Base-by-base conservation (phyloP, 2,329 filamentous ascomycete species). In the Beauveria medogensis region DNA sequence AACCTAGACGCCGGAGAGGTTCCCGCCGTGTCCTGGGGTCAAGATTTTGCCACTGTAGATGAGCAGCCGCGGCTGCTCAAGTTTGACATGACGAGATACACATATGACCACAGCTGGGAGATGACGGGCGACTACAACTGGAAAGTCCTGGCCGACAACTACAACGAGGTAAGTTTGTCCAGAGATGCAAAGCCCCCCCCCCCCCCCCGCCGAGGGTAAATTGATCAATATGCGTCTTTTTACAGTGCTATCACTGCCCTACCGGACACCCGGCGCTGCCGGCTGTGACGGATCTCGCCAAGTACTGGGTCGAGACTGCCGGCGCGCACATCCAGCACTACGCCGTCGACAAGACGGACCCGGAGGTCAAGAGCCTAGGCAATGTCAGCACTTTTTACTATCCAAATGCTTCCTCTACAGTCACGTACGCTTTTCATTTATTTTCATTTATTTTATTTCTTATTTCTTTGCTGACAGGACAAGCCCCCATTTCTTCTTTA, bases 241-340 rank as follows among this genome's bases (percentile, higher is more conserved):
- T 30, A 14, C 24, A 65, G 63, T 67, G 66, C 68, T 81, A 81
- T 66, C 79, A 81, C 68, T 85, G 82, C 73, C 78, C 79, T 52
- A 82, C 79, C 0, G 79, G 82, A 2, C 83, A 86, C 65, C 82
- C 84, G 3, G 81, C 83, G 62, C 80, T 85, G 41, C 76, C 80
- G 4, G 74, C 75, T 51, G 75, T 86, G 18, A 77, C 82, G 50
- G 80, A 86, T 62, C 76, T 86, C 47, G 76, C 78, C 62, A 78
- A 78, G 5, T 86, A 85, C 70, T 71, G 73, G 50, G 80, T 82
- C 56, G 73, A 80, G 63, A 77, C 78, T 37, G 75, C 77, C 63
- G 75, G 72, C 22, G 75, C 72, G 2, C 75, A 80, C 46, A 73
- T 77, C 50, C 68, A 74, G 55, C 74, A 77, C 59, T 70, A 71